Evolutionary conservation across 768 basidiomycete species (phyloP).

Genomic region (Dentipellis fragilis): DNA sequence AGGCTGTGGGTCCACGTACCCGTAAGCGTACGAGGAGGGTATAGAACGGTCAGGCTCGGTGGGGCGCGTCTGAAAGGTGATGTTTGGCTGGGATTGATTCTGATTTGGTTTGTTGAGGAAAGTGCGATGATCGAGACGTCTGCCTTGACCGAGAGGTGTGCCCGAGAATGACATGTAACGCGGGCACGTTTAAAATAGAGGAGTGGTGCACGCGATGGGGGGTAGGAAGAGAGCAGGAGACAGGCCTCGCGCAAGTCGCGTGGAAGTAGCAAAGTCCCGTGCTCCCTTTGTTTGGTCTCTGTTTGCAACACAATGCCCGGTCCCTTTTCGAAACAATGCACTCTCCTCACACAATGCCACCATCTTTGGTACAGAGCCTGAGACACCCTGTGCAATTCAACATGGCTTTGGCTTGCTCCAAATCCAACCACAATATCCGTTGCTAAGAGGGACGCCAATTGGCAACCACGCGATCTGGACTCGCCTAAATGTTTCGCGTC

Average conservation of each 20-base stretch:
- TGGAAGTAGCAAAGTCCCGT: not conserved
- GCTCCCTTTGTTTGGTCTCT: not conserved
- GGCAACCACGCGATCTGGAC: no score
- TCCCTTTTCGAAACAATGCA: not conserved
- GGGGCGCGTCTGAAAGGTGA: conserved; percentile 19
- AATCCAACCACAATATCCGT: no score
- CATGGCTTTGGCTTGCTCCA: no score
- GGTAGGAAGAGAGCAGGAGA: not conserved
- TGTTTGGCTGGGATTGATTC: conserved; percentile 20
- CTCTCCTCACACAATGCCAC: not conserved
- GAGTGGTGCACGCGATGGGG: not conserved
- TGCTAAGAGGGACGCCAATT: no score
- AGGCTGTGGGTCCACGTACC: conserved; percentile 34
- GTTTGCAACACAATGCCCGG: not conserved
- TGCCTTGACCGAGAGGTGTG: conserved; percentile 76
- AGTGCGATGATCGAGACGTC: conserved; percentile 73
- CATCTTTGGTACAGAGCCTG: no score
- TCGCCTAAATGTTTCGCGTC: no score
- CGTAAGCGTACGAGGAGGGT: conserved; percentile 61
- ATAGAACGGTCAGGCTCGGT: conserved; percentile 23
- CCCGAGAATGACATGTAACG: conserved; percentile 75
- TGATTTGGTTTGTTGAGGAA: conserved; percentile 57
- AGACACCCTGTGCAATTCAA: no score
- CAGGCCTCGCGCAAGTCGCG: not conserved
- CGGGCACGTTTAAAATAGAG: conserved; percentile 3